These are phyloP conservation scores for Nicotiana paniculata DNA, from an alignment of 257 asterid species.

Conservation along the genomic window DNA sequence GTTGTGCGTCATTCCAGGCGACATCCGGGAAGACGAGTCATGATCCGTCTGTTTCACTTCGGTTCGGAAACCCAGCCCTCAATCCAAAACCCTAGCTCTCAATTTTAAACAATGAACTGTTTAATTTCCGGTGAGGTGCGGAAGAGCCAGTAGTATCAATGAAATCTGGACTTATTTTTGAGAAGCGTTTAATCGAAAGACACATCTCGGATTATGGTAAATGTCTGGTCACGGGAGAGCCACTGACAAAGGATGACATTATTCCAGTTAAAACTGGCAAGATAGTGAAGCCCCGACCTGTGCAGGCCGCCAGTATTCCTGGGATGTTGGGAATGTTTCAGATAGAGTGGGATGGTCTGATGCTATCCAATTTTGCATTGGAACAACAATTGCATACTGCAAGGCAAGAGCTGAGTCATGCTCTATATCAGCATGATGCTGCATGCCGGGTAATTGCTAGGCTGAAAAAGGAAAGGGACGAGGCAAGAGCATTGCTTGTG, in stretches of 20 bases:
- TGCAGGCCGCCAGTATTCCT: constrained; percentile 96
- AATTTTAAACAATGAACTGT: constrained; percentile 49
- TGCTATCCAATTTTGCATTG: constrained; percentile 88
- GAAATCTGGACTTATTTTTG: constrained; percentile 72
- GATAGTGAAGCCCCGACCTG: constrained; percentile 90
- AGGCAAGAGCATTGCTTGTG: constrained; percentile 69
- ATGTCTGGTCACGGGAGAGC: constrained; percentile 91
- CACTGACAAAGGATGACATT: constrained; percentile 70
- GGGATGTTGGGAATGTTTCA: constrained; percentile 99
- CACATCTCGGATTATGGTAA: constrained; percentile 88
- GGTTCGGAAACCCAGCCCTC: background rate
- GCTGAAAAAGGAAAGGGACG: constrained; percentile 91
- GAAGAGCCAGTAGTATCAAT: constrained; percentile 86
- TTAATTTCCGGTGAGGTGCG: constrained; percentile 97
- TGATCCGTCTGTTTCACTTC: background rate
- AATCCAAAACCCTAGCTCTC: background rate
- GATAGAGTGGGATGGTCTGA: constrained; percentile 90
- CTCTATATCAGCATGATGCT: constrained; percentile 98
- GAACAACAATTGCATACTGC: constrained; percentile 91
- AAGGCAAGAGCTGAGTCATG: constrained; percentile 96
- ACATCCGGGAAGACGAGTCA: background rate
- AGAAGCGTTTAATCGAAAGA: constrained; percentile 84
- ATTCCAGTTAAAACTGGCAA: constrained; percentile 79
- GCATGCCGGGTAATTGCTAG: constrained; percentile 99
- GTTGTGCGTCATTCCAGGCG: no score